Evolutionary conservation across 1,284 basidiomycete genomes (phyloP).

Genomic region (Irpex lacteus): DNA sequence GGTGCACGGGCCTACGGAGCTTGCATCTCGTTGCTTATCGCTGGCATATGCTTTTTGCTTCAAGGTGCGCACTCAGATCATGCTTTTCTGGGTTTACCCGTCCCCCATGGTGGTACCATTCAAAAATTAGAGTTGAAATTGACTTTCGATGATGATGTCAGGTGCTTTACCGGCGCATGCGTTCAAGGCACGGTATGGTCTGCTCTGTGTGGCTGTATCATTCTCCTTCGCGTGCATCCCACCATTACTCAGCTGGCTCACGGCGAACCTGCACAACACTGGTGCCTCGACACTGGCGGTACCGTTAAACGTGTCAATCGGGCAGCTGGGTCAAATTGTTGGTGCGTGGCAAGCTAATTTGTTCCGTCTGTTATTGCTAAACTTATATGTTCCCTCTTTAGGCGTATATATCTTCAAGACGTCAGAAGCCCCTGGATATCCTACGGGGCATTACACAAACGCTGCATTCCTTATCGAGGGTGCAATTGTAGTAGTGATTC

Average conservation of each 20-base stretch:
- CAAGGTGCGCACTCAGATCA: slow-evolving; percentile 24
- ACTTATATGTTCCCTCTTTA: background rate
- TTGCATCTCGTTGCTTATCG: slow-evolving; percentile 11
- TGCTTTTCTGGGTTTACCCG: slow-evolving; percentile 7
- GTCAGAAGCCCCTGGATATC: slow-evolving; percentile 28
- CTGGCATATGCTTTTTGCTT: slow-evolving; percentile 16
- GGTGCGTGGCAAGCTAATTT: slow-evolving; percentile 12
- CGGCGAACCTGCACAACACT: slow-evolving; percentile 33
- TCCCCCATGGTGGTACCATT: slow-evolving; percentile 11
- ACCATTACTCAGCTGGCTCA: slow-evolving; percentile 36
- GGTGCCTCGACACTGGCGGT: slow-evolving; percentile 33
- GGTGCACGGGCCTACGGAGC: slow-evolving; percentile 15
- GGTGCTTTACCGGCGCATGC: slow-evolving; percentile 29
- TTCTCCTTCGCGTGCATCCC: slow-evolving; percentile 36
- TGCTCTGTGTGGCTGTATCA: slow-evolving; percentile 33
- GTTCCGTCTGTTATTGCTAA: background rate
- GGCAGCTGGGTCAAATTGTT: slow-evolving; percentile 36
- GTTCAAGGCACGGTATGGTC: slow-evolving; percentile 32
- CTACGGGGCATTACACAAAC: slow-evolving; percentile 35
- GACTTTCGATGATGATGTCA: slow-evolving; percentile 2
- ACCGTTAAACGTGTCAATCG: slow-evolving; percentile 36
- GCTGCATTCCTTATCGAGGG: slow-evolving; percentile 26
- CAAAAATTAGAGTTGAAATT: slow-evolving; percentile 4
- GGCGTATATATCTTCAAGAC: slow-evolving; percentile 37
- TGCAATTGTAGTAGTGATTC: slow-evolving; percentile 18